Base-by-base conservation (phyloP, 176 grass and related monocot genomes). In the Lolium rigidum region DNA sequence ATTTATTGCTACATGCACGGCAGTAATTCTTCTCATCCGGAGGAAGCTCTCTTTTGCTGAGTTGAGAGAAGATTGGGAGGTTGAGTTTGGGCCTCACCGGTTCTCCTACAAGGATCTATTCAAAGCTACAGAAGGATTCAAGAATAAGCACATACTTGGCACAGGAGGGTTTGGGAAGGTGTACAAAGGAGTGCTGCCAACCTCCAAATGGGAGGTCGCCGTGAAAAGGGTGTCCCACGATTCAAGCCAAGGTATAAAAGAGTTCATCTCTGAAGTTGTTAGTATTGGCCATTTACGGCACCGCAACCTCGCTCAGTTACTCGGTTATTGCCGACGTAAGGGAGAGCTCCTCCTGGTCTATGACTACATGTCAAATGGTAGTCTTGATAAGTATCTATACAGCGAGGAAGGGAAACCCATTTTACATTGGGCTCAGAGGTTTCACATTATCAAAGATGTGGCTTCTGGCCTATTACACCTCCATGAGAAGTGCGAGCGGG, bases 401-500 rank as follows among this genome's bases (percentile, higher is more conserved):
- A 83, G 39, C 3, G 11, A 71, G 38, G 56, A 86, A 43, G 51
- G 74, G 7, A 79, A 76, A 4, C 81, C 64, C 2, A 21, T 24
- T 11, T 39, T 91, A 7, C 14, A 43, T 31, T 94, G 92, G 92
- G 25, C 37, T 17, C 49, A 74, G 26, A 86, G 90, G 66, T 74
- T 90, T 3, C 82, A 65, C 44, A 92, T 94, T 11, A 86, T 92
- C 44, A 89, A 82, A 90, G 91, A 86, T 3, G 88, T 95, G 2
- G 88, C 90, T 49, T 67, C 83, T 0, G 80, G 85, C 21, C 73
- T 95, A 10, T 62, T 84, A 44, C 90, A 92, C 26, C 93, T 92
- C 47, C 93, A 95, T 77, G 88, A 95, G 71, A 83, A 90, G 4
- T 95, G 90, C 38, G 93, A 95, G 54, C 35, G 90, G 18, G 88